Evolutionary conservation across 495 filamentous ascomycete genomes (phyloP).

Genomic region (Achaetomiella virescens): DNA sequence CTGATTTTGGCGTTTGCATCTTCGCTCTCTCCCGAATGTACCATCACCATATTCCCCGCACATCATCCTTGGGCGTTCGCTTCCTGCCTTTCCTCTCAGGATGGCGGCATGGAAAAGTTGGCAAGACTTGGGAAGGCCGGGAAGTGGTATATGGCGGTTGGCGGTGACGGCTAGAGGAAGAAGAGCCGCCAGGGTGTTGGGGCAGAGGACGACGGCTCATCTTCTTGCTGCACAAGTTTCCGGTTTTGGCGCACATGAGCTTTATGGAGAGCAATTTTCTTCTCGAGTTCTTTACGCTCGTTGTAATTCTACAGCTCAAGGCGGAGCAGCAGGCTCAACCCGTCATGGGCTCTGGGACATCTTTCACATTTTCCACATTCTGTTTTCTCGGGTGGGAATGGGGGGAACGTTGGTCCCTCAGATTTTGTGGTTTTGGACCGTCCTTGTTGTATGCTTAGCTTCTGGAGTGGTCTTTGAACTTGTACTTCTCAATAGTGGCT

Average conservation of each 20-base stretch:
- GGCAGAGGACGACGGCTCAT: neutral
- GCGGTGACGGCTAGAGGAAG: neutral
- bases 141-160: neutral
- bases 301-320: conserved; percentile 9
- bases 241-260: conserved; percentile 3
- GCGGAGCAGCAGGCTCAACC: conserved; percentile 6
- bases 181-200: neutral
- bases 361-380: neutral
- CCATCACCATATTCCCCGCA: conserved; percentile 18
- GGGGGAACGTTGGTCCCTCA: too few relatives aligned
- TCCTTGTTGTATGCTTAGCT: too few relatives aligned
- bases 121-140: neutral
- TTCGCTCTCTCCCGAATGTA: conserved; percentile 26
- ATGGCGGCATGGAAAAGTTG: conserved; percentile 23
- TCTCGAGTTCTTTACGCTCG: neutral
- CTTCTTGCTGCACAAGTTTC: neutral
- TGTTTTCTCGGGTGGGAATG: too few relatives aligned
- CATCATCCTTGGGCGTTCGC: conserved; percentile 1
- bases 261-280: neutral
- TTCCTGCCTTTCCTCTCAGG: conserved; percentile 17
- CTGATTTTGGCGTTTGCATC: conserved; percentile 29
- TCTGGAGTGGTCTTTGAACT: neutral
- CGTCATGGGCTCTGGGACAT: conserved; percentile 5
- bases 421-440: too few relatives aligned
- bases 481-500: neutral